Percentiles rank a stretch among this genome's conserved stretches.
Evolutionary conservation across 352 stramenopile genomes (phyloP).

Genomic region (Phytopythium delawarense): DNA sequence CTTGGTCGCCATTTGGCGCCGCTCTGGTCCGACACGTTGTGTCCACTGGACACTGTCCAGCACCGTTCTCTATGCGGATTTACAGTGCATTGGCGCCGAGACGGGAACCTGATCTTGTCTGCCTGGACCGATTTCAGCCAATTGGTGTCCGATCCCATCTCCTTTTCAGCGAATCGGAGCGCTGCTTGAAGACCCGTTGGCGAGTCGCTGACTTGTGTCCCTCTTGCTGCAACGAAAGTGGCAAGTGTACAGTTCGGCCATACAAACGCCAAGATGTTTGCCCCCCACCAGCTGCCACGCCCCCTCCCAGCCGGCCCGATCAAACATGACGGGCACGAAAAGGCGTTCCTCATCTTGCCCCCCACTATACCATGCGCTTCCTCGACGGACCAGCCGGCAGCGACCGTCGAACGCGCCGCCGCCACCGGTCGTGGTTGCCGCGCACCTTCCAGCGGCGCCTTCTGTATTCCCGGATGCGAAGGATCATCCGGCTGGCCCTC

Average conservation of each 20-base stretch:
- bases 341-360: not conserved
- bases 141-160: not conserved
- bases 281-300: not conserved
- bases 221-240: too few relatives aligned
- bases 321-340: constrained; percentile 3
- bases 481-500: not conserved
- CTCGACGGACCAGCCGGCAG: not conserved
- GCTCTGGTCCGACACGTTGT: not conserved
- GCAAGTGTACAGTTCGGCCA: not conserved
- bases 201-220: not conserved
- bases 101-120: not conserved
- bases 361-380: not conserved
- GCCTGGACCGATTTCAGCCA: not conserved
- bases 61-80: too few relatives aligned
- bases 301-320: not conserved
- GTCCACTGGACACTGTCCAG: too few relatives aligned
- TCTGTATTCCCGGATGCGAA: too few relatives aligned
- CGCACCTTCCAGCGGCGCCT: not conserved
- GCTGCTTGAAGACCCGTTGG: not conserved
- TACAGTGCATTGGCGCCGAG: too few relatives aligned
- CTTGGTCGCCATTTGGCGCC: not conserved
- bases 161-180: not conserved
- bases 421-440: not conserved
- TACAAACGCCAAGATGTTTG: not conserved
- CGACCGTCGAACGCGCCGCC: not conserved